Conservation (phyloP, 805 yeast species). For the Maudiozyma pseudohumilis region DNA sequence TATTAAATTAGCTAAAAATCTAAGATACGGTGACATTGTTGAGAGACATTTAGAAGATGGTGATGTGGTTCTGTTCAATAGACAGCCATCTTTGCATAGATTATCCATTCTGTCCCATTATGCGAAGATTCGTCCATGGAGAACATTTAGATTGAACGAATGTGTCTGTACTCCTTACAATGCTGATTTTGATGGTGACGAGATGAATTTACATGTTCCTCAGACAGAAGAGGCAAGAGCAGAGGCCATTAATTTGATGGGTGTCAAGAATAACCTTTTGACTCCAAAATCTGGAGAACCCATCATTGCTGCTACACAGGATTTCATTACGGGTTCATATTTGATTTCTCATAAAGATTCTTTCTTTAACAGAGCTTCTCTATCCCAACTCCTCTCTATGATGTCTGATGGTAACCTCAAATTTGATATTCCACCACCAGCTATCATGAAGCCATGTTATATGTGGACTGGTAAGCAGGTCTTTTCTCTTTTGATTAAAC, state of each 20-base stretch:
- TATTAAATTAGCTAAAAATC: constrained; percentile 58
- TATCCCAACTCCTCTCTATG: constrained; percentile 78
- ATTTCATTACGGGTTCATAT: constrained; percentile 94
- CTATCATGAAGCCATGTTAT: constrained; percentile 77
- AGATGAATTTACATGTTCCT: constrained; percentile 97
- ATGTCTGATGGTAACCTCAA: constrained; percentile 88
- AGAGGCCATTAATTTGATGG: constrained; percentile 97
- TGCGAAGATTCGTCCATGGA: constrained; percentile 95
- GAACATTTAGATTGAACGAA: constrained; percentile 92
- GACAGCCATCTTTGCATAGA: constrained; percentile 97
- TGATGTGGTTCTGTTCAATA: constrained; percentile 86
- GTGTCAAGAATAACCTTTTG: constrained; percentile 85
- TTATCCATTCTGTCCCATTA: constrained; percentile 89
- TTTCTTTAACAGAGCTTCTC: constrained; percentile 78
- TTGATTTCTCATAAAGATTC: constrained; percentile 88
- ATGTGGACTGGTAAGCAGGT: constrained; percentile 98
- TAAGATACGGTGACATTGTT: constrained; percentile 83
- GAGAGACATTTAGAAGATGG: constrained; percentile 98
- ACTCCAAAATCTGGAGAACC: constrained; percentile 99
- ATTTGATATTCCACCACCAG: constrained; percentile 92
- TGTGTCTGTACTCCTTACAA: constrained; percentile 99
- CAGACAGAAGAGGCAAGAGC: constrained; percentile 98
- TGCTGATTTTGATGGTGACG: constrained; percentile 99
- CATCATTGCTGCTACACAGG: constrained; percentile 98
- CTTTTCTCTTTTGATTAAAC: constrained; percentile 76